These are phyloP conservation scores for Halophytophthora polymorphica DNA, from an alignment of 352 stramenopile species.

Conservation along the genomic window DNA sequence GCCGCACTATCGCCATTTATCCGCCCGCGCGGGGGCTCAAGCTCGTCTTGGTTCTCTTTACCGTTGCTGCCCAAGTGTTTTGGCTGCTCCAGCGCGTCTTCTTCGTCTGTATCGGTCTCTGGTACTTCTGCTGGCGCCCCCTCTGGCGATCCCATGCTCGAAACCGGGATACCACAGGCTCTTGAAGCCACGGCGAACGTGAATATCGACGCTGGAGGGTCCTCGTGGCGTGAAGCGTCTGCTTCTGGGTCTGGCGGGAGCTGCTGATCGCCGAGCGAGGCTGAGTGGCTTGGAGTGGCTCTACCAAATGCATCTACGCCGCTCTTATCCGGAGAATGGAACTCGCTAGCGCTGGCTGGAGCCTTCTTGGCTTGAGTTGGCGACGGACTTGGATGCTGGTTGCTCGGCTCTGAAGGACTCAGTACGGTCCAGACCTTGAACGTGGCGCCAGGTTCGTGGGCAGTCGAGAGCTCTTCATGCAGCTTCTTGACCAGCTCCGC, in stretches of 20 bases:
- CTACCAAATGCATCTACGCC: not conserved
- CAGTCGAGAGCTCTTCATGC: constrained; percentile 37
- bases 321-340: not conserved
- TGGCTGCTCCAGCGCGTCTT: not conserved
- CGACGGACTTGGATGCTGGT: constrained; percentile 5
- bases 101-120: not conserved
- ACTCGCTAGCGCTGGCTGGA: constrained; percentile 1
- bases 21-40: too few relatives aligned
- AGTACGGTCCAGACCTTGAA: constrained; percentile 47
- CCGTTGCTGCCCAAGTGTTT: not conserved
- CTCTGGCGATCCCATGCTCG: not conserved
- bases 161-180: not conserved
- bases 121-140: not conserved
- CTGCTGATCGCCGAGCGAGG: too few relatives aligned
- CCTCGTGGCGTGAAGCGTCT: not conserved
- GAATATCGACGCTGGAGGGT: constrained; percentile 14
- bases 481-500: constrained; percentile 48
- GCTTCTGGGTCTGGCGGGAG: not conserved
- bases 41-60: not conserved
- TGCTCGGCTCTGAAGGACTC: constrained; percentile 1
- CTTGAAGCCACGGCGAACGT: constrained; percentile 7
- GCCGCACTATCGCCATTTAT: too few relatives aligned
- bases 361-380: not conserved
- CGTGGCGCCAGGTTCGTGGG: constrained; percentile 15
- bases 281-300: not conserved